Evolutionary conservation across 768 basidiomycete genomes (phyloP).

Genomic region (Cytidiella melzeri): DNA sequence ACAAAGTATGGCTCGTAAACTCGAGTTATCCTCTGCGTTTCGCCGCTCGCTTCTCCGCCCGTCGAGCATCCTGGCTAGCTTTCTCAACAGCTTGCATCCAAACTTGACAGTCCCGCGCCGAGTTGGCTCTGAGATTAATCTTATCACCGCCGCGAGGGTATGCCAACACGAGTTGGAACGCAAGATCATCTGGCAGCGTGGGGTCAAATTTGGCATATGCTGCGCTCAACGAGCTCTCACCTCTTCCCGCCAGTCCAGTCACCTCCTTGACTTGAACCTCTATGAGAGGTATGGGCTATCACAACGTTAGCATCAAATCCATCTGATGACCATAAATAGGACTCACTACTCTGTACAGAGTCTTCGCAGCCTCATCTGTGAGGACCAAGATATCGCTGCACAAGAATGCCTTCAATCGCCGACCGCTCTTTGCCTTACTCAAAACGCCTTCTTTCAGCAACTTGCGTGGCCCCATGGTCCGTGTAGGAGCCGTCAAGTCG

Average conservation of each 20-base stretch:
- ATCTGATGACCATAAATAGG: neutral
- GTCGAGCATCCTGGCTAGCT: conserved; percentile 38
- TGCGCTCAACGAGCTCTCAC: conserved; percentile 25
- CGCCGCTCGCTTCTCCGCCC: conserved; percentile 36
- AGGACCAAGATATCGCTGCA: conserved; percentile 90
- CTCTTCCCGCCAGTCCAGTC: conserved; percentile 36
- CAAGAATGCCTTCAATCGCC: conserved; percentile 69
- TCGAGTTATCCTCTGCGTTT: neutral
- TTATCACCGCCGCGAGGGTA: conserved; percentile 73
- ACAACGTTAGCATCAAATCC: neutral
- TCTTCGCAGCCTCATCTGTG: conserved; percentile 63
- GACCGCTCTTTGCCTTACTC: conserved; percentile 78
- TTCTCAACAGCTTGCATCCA: conserved; percentile 42
- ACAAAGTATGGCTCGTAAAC: too few species aligned
- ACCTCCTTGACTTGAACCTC: conserved; percentile 55
- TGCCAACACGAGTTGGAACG: conserved; percentile 58
- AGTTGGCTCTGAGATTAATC: conserved; percentile 52
- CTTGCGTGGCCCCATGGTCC: conserved; percentile 72
- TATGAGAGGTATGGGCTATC: conserved; percentile 68
- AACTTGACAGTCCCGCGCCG: conserved; percentile 50
- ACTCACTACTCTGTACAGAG: conserved; percentile 79
- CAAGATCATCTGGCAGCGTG: conserved; percentile 48
- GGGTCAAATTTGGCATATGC: neutral
- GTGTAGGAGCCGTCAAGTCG: conserved; percentile 87
- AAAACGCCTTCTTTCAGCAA: conserved; percentile 76